These are phyloP conservation scores for Bryopsis sp. DNA, from an alignment of 139 green algal species.

Conservation along the genomic window DNA sequence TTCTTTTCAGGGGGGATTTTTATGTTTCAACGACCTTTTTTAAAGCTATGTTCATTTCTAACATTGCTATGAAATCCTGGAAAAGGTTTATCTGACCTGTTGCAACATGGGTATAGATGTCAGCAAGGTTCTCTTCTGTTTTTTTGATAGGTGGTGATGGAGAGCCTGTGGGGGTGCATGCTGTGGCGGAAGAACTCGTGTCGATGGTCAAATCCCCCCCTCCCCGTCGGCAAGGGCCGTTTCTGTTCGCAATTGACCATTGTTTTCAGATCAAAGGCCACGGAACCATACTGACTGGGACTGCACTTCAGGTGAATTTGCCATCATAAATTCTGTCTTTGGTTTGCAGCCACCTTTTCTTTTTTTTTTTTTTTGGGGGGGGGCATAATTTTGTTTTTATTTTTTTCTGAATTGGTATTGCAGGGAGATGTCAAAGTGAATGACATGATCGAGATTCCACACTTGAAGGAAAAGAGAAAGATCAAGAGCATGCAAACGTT, in stretches of 20 bases:
- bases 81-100: not conserved
- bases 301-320: conserved; percentile 62
- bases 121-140: no score
- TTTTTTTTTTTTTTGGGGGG: no score
- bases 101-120: not conserved
- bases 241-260: conserved; percentile 90
- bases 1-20: no score
- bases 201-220: conserved; percentile 25
- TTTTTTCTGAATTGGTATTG: not conserved
- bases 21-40: no score
- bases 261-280: conserved; percentile 90
- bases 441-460: conserved; percentile 75
- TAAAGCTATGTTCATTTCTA: no score
- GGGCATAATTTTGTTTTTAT: no score
- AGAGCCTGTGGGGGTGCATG: conserved; percentile 21
- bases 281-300: conserved; percentile 87
- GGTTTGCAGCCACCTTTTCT: no score
- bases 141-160: no score
- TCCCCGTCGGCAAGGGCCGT: conserved; percentile 29
- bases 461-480: conserved; percentile 43
- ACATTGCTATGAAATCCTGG: not conserved
- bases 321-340: no score
- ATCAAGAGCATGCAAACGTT: conserved; percentile 94
- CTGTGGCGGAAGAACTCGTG: conserved; percentile 17
- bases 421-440: conserved; percentile 48